phyloP scores from a whole-genome alignment of 257 asterid genomes.

The Solanum appendiculatum region DNA sequence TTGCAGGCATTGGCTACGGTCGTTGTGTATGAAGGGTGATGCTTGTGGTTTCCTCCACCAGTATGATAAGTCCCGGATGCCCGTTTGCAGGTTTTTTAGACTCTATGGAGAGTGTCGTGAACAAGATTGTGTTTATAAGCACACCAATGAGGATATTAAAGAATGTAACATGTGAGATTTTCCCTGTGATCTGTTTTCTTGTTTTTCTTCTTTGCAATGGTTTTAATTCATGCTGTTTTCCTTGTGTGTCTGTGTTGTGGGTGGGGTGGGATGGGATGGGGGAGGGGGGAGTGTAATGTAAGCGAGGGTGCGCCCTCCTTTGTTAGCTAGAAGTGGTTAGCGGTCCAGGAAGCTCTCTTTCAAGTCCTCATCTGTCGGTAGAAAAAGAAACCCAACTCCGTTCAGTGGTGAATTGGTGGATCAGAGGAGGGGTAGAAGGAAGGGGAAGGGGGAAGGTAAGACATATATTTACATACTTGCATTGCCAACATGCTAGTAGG shows the following conservation, averaged over 20 bases:
- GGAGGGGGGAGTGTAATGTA: not conserved
- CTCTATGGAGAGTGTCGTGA: conserved; percentile 90
- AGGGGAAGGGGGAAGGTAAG: not conserved
- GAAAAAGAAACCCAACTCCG: no score
- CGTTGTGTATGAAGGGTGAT: conserved; percentile 88
- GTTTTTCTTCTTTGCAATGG: not conserved
- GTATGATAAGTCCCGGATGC: conserved; percentile 90
- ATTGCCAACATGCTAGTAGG: not conserved
- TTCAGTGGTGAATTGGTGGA: no score
- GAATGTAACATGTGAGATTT: conserved; percentile 82
- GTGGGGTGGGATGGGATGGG: no score
- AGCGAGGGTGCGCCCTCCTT: not conserved
- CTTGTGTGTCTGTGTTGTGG: not conserved
- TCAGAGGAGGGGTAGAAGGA: no score
- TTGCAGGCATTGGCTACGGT: conserved; percentile 89
- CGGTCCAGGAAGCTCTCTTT: no score
- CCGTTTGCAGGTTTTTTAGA: conserved; percentile 75
- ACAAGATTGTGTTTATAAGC: conserved; percentile 95
- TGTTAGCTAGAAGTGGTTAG: no score
- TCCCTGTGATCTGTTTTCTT: not conserved
- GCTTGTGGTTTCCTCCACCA: conserved; percentile 94
- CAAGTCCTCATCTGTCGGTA: no score
- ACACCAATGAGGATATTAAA: conserved; percentile 90
- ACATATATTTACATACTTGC: not conserved
- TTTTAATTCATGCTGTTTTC: not conserved